Conservation (phyloP, 1,284 basidiomycete genomes). For the Ustilago esculenta region DNA sequence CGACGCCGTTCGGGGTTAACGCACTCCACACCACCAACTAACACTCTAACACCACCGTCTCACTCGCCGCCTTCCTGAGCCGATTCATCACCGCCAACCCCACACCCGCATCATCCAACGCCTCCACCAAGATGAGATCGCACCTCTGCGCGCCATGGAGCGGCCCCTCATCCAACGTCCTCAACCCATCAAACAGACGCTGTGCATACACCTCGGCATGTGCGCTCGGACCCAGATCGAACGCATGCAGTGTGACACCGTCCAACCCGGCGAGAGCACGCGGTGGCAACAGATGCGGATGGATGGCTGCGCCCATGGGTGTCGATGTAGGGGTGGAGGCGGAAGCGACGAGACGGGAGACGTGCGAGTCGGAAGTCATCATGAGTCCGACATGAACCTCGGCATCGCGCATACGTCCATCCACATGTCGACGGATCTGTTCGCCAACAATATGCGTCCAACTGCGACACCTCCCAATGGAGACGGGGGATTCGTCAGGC, state of each 20-base stretch:
- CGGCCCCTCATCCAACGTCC: constrained; percentile 75
- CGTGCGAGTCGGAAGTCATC: constrained; percentile 40
- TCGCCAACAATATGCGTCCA: constrained; percentile 19
- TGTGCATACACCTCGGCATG: constrained; percentile 79
- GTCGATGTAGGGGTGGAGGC: neutral
- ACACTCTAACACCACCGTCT: constrained; percentile 43
- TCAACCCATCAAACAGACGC: constrained; percentile 85
- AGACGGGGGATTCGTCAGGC: no score
- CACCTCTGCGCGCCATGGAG: constrained; percentile 69
- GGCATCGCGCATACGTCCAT: no score
- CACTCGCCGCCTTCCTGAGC: constrained; percentile 85
- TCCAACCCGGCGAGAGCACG: constrained; percentile 1
- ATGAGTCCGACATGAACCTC: constrained; percentile 41
- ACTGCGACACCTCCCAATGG: no score
- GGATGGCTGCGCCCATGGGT: neutral
- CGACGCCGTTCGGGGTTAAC: no score
- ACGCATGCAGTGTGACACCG: constrained; percentile 54
- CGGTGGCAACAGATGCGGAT: constrained; percentile 20
- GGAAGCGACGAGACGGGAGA: constrained; percentile 9
- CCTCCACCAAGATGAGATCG: constrained; percentile 87
- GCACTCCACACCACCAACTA: no score
- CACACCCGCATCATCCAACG: constrained; percentile 80
- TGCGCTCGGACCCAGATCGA: constrained; percentile 73
- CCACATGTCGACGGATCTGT: no score
- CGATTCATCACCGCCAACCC: constrained; percentile 97